A percentile compares a stretch with the other conserved stretches of the same genome.
phyloP scores from a whole-genome alignment of 768 basidiomycete genomes.

The Gloeostereum incarnatum region DNA sequence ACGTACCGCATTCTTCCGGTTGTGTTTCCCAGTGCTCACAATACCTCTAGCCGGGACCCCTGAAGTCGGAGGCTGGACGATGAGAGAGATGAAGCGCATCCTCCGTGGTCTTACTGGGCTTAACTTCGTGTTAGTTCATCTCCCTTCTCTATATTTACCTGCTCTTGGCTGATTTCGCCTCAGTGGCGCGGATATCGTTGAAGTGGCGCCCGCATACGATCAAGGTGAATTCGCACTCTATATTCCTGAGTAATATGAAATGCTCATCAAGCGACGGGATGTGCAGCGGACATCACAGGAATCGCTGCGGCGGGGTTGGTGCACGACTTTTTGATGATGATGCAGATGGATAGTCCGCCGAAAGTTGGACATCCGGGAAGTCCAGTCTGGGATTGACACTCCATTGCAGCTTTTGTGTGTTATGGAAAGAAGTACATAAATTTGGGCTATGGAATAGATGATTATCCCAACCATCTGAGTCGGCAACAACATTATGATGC shows the following conservation, averaged over 20 bases:
- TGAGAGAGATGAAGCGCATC: constrained; percentile 53
- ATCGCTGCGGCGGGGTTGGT: constrained; percentile 34
- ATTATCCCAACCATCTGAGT: too few relatives aligned
- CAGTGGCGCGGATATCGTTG: constrained; percentile 43
- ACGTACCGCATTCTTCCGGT: constrained; percentile 5
- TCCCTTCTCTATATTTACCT: neutral
- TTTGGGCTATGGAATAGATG: too few relatives aligned
- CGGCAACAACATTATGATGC: too few relatives aligned
- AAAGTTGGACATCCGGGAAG: too few relatives aligned
- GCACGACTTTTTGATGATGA: constrained; percentile 33
- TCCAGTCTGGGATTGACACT: too few relatives aligned
- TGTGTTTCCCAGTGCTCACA: too few relatives aligned
- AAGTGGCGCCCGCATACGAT: constrained; percentile 47
- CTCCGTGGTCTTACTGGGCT: constrained; percentile 51
- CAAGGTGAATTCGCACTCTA: constrained; percentile 20
- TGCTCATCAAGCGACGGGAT: too few relatives aligned
- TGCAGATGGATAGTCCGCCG: constrained; percentile 19
- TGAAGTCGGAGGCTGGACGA: constrained; percentile 59
- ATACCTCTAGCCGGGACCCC: constrained; percentile 50
- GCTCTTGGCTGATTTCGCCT: neutral
- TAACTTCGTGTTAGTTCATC: constrained; percentile 42
- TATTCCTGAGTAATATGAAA: too few relatives aligned
- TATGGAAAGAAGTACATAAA: too few relatives aligned
- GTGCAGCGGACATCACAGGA: constrained; percentile 29
- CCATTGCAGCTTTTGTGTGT: too few relatives aligned